Base-by-base conservation (phyloP, 1,139 yeast species). In the Hanseniaspora gamundiae region DNA sequence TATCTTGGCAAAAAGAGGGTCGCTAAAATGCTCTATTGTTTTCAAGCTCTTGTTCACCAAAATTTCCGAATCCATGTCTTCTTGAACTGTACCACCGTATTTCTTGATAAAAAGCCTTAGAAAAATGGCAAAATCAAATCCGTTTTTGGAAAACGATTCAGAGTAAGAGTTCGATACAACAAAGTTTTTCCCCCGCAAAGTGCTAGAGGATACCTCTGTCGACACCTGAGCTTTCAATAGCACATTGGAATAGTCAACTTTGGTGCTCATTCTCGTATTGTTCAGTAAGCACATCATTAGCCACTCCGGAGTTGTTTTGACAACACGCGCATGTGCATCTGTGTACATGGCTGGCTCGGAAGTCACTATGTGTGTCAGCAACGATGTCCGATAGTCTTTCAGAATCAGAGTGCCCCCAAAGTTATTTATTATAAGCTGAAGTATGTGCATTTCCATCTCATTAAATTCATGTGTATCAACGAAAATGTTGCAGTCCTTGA, bases 381-480 rank as follows among this genome's bases (percentile, higher is more conserved):
- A 19, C 33, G 28, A 28, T 28, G 4, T 9, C 47, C 51, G 21
- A 33, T 33, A 33, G 22, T 17, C 21, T 17, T 17, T 49, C 47
- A n/a, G 58, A 64, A 48, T 65, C 67, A 64, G 76, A 76, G 31
- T 59, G 57, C 44, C 59, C 58, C 45, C 77, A 58, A 1, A 69
- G 70, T 1, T 58, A 56, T 3, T 60, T 57, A 39, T 71, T 67
- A 42, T 78, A 62, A 21, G 66, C 64, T 0, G 80, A 73, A 44
- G 67, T 65, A 6, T 83, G 85, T 31, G 80, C 64, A 3, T 71
- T 57, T 31, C 70, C 65, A 30, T 70, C 69, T 44, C 73, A 56
- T 31, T 61, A 60, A 2, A 65, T 53, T 21, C 60, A 64, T 36
- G 67, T 61, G 1, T 78, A 77, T 43, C 74, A 64, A 44, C 67